Evolutionary conservation across 345 rosid species (phyloP).

Genomic region (Citrus reticulata): DNA sequence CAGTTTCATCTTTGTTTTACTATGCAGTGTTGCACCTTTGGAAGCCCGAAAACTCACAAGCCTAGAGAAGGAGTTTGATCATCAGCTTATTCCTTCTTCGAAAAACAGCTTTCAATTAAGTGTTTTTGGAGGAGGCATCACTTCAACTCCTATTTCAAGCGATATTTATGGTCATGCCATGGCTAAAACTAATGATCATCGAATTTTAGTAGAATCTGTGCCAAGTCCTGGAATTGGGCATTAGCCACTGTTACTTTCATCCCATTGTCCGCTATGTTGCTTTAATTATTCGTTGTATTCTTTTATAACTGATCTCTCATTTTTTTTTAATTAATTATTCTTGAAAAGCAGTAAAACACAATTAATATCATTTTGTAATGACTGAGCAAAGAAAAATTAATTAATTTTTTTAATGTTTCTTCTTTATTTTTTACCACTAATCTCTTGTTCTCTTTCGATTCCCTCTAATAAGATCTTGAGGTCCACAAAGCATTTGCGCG

Average conservation of each 20-base stretch:
- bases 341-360: neutral
- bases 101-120: neutral
- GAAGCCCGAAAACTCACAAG: slow-evolving; percentile 5
- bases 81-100: neutral
- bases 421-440: too few species aligned
- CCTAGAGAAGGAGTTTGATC: neutral
- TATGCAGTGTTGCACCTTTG: neutral
- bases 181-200: neutral
- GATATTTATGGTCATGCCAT: slow-evolving; percentile 1
- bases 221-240: slow-evolving; percentile 60
- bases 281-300: neutral
- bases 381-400: neutral
- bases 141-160: neutral
- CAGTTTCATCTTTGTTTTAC: neutral
- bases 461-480: too few species aligned
- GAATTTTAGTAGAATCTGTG: slow-evolving; percentile 21
- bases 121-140: neutral
- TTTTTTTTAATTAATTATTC: neutral
- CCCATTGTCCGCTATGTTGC: too few species aligned
- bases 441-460: too few species aligned
- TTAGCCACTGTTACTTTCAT: neutral
- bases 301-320: neutral
- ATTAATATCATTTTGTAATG: neutral
- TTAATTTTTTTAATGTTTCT: too few species aligned
- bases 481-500: too few species aligned